Percentiles rank a stretch among this genome's conserved stretches.
Conservation (phyloP, 1,139 yeast genomes). For the Saccharomyces pastorianus region DNA sequence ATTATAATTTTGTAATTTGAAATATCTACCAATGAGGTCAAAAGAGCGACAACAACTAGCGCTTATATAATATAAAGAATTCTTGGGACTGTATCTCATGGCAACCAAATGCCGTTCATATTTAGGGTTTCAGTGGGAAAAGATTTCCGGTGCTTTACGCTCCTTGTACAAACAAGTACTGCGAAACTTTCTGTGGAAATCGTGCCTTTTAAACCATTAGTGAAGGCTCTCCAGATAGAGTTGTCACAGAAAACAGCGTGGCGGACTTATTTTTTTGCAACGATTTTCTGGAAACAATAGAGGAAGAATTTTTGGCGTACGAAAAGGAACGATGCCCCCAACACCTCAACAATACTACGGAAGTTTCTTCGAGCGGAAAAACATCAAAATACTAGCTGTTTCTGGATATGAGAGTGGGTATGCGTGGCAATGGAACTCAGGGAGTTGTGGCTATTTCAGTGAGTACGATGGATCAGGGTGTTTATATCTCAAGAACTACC, state of each 20-base stretch:
- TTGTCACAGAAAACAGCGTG: background rate
- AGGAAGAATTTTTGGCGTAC: background rate
- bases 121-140: background rate
- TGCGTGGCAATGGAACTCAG: background rate
- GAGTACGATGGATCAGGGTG: background rate
- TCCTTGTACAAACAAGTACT: background rate
- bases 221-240: background rate
- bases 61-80: background rate
- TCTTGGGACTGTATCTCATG: background rate
- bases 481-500: background rate
- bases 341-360: background rate
- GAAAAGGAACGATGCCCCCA: background rate
- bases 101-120: background rate
- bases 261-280: background rate
- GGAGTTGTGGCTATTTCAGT: background rate
- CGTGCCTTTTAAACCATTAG: background rate
- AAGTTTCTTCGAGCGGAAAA: background rate
- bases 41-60: background rate
- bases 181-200: background rate
- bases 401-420: background rate
- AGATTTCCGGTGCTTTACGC: conserved; percentile 1
- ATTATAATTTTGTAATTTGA: background rate
- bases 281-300: background rate
- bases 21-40: background rate
- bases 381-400: background rate